Evolutionary conservation across 148 eudicot genomes (phyloP).

Genomic region (Drosera capensis): DNA sequence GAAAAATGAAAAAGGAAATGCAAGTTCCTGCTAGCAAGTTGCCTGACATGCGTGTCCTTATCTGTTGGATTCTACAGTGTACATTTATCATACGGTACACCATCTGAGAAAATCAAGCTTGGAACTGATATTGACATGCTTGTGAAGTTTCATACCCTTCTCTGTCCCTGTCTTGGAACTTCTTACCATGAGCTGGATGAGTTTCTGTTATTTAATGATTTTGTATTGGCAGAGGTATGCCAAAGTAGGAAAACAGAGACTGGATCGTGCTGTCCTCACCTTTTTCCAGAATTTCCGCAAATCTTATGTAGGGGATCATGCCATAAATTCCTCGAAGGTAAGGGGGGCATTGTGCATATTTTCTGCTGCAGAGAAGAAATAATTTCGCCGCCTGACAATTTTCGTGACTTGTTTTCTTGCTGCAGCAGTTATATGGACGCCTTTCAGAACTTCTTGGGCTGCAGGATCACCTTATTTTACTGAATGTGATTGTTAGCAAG

Average conservation of each 20-base stretch:
- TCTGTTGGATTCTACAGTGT: too few species aligned
- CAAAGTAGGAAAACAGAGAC: conserved; percentile 76
- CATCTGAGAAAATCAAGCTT: too few species aligned
- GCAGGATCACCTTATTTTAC: conserved; percentile 65
- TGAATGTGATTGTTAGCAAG: conserved; percentile 69
- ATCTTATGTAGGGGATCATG: conserved; percentile 73
- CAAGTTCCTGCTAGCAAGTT: too few species aligned
- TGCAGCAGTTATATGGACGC: conserved; percentile 86
- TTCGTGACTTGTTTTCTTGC: conserved; percentile 10
- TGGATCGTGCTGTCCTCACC: conserved; percentile 71
- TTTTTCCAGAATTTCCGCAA: conserved; percentile 65
- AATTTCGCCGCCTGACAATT: not conserved
- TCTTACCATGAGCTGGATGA: not conserved
- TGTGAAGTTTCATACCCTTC: not conserved
- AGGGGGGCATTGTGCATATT: not conserved
- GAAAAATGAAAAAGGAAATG: too few species aligned
- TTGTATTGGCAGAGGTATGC: conserved; percentile 53
- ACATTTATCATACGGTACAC: too few species aligned
- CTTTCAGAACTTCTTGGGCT: conserved; percentile 81
- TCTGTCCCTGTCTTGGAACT: not conserved
- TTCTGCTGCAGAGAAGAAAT: not conserved
- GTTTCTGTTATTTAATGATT: not conserved
- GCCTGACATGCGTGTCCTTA: too few species aligned
- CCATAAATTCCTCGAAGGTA: conserved; percentile 82
- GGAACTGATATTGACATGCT: too few species aligned